Percentiles rank a stretch among this genome's conserved stretches.
These are phyloP conservation scores for Alternaria arborescens DNA, from an alignment of 2,329 filamentous ascomycete genomes.

Conservation along the genomic window DNA sequence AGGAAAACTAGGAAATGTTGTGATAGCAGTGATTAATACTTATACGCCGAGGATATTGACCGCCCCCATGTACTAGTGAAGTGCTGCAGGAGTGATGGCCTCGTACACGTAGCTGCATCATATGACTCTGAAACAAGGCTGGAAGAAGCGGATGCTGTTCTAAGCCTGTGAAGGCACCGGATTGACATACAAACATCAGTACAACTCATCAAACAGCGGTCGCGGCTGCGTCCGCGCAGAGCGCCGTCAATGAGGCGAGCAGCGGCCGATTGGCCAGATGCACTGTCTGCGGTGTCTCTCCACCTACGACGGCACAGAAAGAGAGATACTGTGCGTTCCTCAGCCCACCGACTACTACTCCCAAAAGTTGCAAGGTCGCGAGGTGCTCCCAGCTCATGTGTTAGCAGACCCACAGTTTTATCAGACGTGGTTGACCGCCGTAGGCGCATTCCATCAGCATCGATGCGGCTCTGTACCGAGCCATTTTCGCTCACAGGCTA, in stretches of 20 bases:
- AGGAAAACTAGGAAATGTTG: conserved; percentile 12
- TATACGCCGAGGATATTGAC: conserved; percentile 13
- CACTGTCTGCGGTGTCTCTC: conserved; percentile 9
- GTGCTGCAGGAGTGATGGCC: conserved; percentile 12
- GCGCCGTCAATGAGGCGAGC: conserved; percentile 17
- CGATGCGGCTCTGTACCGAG: conserved; percentile 9
- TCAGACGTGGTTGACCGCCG: conserved; percentile 21
- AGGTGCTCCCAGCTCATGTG: conserved; percentile 13
- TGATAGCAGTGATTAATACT: conserved; percentile 6
- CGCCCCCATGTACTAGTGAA: conserved; percentile 13
- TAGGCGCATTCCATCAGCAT: conserved; percentile 11
- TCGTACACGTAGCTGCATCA: conserved; percentile 17
- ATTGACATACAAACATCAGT: conserved; percentile 13
- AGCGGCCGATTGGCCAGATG: conserved; percentile 13
- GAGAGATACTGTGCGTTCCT: conserved; percentile 11
- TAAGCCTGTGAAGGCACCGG: conserved; percentile 14
- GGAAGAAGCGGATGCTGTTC: conserved; percentile 3
- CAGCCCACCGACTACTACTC: conserved; percentile 6
- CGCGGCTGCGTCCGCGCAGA: conserved; percentile 5
- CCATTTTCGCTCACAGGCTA: conserved; percentile 9
- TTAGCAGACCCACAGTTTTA: conserved; percentile 17
- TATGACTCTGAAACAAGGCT: conserved; percentile 15
- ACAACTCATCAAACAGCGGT: conserved; percentile 17
- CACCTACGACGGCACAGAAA: conserved; percentile 11
- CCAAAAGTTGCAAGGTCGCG: conserved; percentile 6